Base-by-base conservation (phyloP, 2,329 filamentous ascomycete genomes). In the Polytolypa hystricis region DNA sequence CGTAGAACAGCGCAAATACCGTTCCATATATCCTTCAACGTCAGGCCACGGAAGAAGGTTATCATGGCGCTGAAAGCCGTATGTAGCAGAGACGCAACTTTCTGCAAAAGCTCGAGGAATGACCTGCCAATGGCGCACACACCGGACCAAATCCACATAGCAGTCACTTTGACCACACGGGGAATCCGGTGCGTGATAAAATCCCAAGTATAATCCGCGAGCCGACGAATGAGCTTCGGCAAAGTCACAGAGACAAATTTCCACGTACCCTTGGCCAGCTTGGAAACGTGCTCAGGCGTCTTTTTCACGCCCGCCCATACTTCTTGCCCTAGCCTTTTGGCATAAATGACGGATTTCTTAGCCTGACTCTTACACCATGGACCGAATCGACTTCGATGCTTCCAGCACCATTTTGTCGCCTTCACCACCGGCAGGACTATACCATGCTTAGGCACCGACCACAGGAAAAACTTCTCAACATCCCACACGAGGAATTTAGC, bases 31-130 rank as follows among this genome's bases (percentile, higher is more conserved):
- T 35, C 33, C 11, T 2, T 35, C 14, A 35, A 26, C 5, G 25
- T 35, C 19, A 35, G 25, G 14, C 11, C n/a, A 12, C 17, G 26
- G 33, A 35, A 35, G 25, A 35, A 35, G 16, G 33, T 20, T n/a
- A 28, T 27, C n/a, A 35, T 16, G 15, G 33, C 33, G 14, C 11
- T 19, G 25, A 35, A 10, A 12, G 16, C 26, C 14, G 33, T 35
- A 29, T 35, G 33, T 7, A 29, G 6, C 15, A 35, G 25, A 4
- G 33, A 35, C 5, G 18, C 18, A 9, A 35, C 12, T 14, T 10
- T 35, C n/a, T 30, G 11, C 11, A 28, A 19, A 15, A 35, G n/a
- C 7, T 4, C 16, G 4, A 16, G 8, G n/a, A 20, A 28, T 16
- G 12, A 15, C 4, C n/a, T 21, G 17, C 9, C 23, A 29, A 14